Evolutionary conservation across 768 basidiomycete species (phyloP).

Genomic region (Gloeophyllum trabeum): DNA sequence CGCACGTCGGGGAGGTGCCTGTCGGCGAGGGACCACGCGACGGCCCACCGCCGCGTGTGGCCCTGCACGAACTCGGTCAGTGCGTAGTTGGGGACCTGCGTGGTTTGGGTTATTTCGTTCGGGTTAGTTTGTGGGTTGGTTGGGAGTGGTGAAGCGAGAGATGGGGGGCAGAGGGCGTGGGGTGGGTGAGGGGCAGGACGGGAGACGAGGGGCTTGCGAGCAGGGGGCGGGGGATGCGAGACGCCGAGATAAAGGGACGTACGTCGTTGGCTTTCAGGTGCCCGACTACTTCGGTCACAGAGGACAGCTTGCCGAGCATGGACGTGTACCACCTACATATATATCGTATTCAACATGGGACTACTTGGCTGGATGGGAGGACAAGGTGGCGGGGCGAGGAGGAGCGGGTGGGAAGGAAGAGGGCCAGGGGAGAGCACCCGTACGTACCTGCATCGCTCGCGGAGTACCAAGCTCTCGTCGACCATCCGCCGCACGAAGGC

Average conservation of each 20-base stretch:
- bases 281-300: constrained; percentile 50
- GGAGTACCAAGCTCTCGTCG: constrained; percentile 46
- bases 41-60: constrained; percentile 83
- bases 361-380: background rate
- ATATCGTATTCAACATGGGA: background rate
- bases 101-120: background rate
- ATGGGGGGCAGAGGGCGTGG: no score
- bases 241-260: no score
- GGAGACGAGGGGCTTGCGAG: no score
- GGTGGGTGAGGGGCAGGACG: no score
- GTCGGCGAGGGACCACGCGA: constrained; percentile 74
- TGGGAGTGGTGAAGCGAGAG: no score
- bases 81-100: constrained; percentile 78
- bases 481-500: constrained; percentile 73
- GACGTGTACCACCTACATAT: constrained; percentile 79
- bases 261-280: no score
- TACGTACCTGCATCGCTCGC: constrained; percentile 49
- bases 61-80: constrained; percentile 80
- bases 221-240: no score
- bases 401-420: no score
- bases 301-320: constrained; percentile 81
- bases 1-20: constrained; percentile 70
- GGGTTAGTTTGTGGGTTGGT: no score
- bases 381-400: no score
- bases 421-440: no score